Evolutionary conservation across 1,139 yeast species (phyloP).

Genomic region (Suhomyces chickasaworum): DNA sequence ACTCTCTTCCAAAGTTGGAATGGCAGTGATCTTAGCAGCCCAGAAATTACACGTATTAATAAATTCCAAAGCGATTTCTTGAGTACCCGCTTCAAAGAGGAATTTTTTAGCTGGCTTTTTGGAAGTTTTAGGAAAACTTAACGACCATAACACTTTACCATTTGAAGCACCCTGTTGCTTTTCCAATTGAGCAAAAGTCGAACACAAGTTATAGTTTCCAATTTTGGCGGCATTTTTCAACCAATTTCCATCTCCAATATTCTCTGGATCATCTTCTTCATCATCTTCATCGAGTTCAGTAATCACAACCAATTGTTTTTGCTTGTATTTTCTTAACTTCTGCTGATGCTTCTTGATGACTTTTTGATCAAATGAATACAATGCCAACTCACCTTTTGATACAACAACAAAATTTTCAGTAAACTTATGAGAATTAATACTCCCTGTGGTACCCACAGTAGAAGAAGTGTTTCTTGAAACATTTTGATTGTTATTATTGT

Average conservation of each 20-base stretch:
- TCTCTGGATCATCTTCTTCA: conserved; percentile 25
- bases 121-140: conserved; percentile 42
- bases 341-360: conserved; percentile 45
- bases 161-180: conserved; percentile 16
- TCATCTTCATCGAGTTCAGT: conserved; percentile 20
- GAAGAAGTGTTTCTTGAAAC: conserved; percentile 6
- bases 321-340: conserved; percentile 32
- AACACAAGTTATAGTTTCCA: conserved; percentile 52
- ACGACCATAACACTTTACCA: conserved; percentile 33
- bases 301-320: conserved; percentile 23
- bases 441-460: conserved; percentile 14
- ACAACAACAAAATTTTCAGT: conserved; percentile 56
- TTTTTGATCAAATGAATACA: conserved; percentile 55
- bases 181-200: conserved; percentile 51
- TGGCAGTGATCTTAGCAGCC: conserved; percentile 83
- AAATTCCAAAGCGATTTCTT: conserved; percentile 69
- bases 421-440: conserved; percentile 33
- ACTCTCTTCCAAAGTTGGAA: conserved; percentile 63
- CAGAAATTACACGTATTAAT: conserved; percentile 83
- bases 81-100: conserved; percentile 61
- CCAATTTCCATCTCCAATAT: conserved; percentile 72
- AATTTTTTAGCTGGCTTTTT: conserved; percentile 41
- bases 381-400: conserved; percentile 56
- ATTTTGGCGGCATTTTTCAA: conserved; percentile 52
- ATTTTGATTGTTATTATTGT: conserved; percentile 10